phyloP scores from a whole-genome alignment of 2,329 filamentous ascomycete genomes.

The Trichoderma hamatum region DNA sequence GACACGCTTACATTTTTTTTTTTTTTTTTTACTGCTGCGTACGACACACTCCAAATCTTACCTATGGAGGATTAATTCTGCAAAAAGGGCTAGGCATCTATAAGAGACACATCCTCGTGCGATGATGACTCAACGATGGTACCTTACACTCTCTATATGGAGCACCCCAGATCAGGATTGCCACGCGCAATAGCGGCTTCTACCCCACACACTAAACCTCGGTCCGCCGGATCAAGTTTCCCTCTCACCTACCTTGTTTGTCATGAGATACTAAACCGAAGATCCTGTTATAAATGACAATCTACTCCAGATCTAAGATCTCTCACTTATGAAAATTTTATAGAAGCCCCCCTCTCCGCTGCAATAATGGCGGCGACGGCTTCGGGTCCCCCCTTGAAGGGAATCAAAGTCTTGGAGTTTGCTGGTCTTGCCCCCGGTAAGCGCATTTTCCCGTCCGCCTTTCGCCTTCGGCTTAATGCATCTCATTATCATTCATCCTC shows the following conservation, averaged over 20 bases:
- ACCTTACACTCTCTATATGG: background rate
- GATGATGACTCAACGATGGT: background rate
- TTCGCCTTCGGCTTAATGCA: background rate
- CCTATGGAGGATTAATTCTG: background rate
- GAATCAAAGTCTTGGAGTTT: slow-evolving; percentile 62
- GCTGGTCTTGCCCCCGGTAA: slow-evolving; percentile 65
- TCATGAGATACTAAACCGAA: background rate
- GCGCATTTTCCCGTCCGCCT: background rate
- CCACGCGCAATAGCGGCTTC: slow-evolving; percentile 5
- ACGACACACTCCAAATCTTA: background rate
- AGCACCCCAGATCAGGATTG: background rate
- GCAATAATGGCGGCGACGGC: background rate
- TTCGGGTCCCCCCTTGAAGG: slow-evolving; percentile 45
- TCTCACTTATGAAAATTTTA: background rate
- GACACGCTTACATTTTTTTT: background rate
- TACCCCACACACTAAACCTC: slow-evolving; percentile 25
- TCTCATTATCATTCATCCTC: background rate
- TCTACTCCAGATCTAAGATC: background rate
- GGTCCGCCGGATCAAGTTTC: slow-evolving; percentile 10
- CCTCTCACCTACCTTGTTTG: background rate
- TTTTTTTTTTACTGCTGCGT: too few relatives aligned
- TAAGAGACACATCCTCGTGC: background rate
- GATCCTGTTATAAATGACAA: background rate
- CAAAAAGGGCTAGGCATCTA: background rate
- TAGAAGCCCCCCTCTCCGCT: background rate